Base-by-base conservation (phyloP, 208 protist species). In the Acanthamoeba divionensis region DNA sequence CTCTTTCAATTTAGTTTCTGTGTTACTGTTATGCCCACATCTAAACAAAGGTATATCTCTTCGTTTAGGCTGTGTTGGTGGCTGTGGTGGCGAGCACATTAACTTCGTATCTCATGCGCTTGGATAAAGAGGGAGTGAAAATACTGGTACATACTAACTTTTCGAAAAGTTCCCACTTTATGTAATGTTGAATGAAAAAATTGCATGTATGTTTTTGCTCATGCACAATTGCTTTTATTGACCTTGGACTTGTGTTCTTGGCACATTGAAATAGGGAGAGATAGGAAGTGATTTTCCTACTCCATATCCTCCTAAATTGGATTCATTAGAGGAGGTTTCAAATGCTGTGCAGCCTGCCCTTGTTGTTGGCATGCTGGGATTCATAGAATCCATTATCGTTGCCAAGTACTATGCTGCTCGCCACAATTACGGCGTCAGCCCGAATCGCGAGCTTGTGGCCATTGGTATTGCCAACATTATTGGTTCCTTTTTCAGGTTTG, bases 401-500 rank as follows among this genome's bases (percentile, higher is more conserved):
- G 77, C 77, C 77, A 86, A 86, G 77, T 86, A 86, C 55, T 86
- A 86, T 29, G 77, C 77, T 9, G 12, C 3, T 1, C 62, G 67
- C 41, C 48, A 86, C 38, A 2, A 41, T 9, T 86, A 86, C 77
- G 15, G 3, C 33, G 77, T 86, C 12, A 29, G 5, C 2, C 77
- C 77, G 21, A 86, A 86, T 26, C n/a, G 77, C 1, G 92, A 94
- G 50, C 54, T 94, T 12, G 47, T 91, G 18, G 87, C 90, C 15
- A 26, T 94, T 9, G 92, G 92, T 13, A 55, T 26, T 0, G 77
- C 90, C 26, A 92, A 94, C 48, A 83, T 94, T 8, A 8, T 92
- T n/a, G 90, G 90, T n/a, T 52, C 90, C 47, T 93, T 94, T 80
- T 94, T 94, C 69, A 41, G 38, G 6, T 45, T 66, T 8, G n/a